Conservation (phyloP, 805 yeast genomes). For the Suhomyces faveliae region DNA sequence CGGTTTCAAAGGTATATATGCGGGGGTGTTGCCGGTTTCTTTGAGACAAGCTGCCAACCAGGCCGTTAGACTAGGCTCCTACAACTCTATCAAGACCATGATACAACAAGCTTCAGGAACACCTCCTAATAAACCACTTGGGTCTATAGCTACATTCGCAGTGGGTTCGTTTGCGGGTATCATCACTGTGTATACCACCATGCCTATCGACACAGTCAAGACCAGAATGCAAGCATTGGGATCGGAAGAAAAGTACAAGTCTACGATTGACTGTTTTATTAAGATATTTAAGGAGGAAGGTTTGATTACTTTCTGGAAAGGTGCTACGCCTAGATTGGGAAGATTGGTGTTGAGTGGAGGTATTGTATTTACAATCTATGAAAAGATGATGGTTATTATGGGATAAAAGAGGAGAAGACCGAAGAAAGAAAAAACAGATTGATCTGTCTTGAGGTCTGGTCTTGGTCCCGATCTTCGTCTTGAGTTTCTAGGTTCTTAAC, state of each 20-base stretch:
- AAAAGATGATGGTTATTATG: constrained; percentile 71
- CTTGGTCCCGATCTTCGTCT: too few species aligned
- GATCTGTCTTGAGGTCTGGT: too few species aligned
- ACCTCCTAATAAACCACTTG: constrained; percentile 69
- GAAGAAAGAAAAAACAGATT: too few species aligned
- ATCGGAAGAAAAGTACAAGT: constrained; percentile 63
- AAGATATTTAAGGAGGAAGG: constrained; percentile 87
- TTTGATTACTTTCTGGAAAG: constrained; percentile 89
- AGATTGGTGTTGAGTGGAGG: constrained; percentile 93
- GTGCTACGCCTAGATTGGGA: constrained; percentile 96
- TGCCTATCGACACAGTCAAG: constrained; percentile 95
- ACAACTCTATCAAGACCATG: constrained; percentile 79
- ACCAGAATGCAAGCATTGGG: constrained; percentile 96
- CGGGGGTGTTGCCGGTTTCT: constrained; percentile 90
- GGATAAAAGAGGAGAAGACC: not conserved
- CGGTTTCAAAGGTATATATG: constrained; percentile 81
- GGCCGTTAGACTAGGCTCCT: constrained; percentile 91
- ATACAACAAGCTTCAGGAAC: constrained; percentile 68
- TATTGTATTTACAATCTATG: constrained; percentile 94
- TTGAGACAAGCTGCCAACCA: constrained; percentile 95
- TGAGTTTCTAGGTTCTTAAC: too few species aligned
- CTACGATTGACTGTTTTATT: constrained; percentile 80
- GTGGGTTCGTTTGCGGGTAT: constrained; percentile 91
- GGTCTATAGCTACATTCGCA: constrained; percentile 75
- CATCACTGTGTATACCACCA: constrained; percentile 86